Base-by-base conservation (phyloP, 139 green algal species). In the Auxenochlorella protothecoides region DNA sequence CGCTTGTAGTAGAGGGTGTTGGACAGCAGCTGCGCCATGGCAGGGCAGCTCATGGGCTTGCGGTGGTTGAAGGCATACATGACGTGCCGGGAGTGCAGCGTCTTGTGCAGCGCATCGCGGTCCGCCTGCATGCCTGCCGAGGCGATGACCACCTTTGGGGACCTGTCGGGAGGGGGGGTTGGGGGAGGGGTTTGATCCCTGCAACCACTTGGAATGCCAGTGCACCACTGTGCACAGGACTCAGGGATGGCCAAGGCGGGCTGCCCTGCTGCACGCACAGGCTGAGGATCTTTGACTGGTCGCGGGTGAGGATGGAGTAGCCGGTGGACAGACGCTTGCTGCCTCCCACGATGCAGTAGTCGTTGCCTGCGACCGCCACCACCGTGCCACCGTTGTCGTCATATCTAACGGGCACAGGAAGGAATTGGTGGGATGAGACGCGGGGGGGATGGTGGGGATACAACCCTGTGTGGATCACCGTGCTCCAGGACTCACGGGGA, bases 1-100 rank as follows among this genome's bases (percentile, higher is more conserved):
- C 95, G 89, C 81, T 96, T 93, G 77, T 92, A 89, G 82, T 97
- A 97, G 60, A 97, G 80, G 8, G 94, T 99, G 88, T 97, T 99
- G 65, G 85, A 90, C 53, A 99, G 84, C 69, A 97, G 89, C 89
- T 99, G 95, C 3, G 95, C 93, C 52, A 91, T 84, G 4, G 92
- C 93, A 27, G 79, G 72, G 68, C 89, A 91, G 65, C 80, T 85
- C 90, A 99, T 97, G 68, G 88, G 82, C 78, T 89, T 89, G 68
- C 81, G 83, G 79, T 93, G 92, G 74, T 92, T 90, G 68, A 75
- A 75, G 75, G 90, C 74, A 76, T 96, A 97, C 83, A 85, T 94
- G 15, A 96, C 88, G 70, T 92, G 76, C 10, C 75, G 72, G 4
- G 74, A 69, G 66, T 89, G 73, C 72, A 99, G 80, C 13, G 84